A percentile compares a stretch with the other conserved stretches of the same genome.
phyloP scores from a whole-genome alignment of 1,139 yeast species.

The Candida albicans region DNA sequence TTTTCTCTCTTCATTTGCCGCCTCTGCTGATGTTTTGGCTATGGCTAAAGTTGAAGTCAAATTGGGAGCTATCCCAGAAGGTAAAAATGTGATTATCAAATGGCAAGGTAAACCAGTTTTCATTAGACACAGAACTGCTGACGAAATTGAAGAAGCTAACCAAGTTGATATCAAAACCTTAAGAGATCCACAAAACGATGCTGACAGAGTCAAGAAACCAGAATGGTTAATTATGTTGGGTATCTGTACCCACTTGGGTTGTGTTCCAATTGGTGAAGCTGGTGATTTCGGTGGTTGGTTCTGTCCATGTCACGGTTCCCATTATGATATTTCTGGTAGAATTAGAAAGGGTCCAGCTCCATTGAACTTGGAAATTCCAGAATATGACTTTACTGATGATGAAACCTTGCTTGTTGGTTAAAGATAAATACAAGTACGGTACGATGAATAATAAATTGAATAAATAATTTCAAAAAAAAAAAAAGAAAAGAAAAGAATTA shows the following conservation, averaged over 20 bases:
- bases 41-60: conserved; percentile 99
- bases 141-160: conserved; percentile 95
- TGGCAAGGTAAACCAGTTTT: conserved; percentile 99
- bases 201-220: conserved; percentile 94
- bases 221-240: conserved; percentile 99
- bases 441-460: not conserved
- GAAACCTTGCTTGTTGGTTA: conserved; percentile 77
- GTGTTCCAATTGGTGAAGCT: conserved; percentile 99
- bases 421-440: conserved; percentile 5
- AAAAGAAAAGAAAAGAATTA: not conserved
- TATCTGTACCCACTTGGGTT: conserved; percentile 99
- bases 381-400: conserved; percentile 77
- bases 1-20: conserved; percentile 90
- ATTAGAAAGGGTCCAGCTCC: conserved; percentile 99
- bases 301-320: conserved; percentile 99
- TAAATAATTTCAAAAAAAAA: conserved; percentile 2
- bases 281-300: conserved; percentile 99
- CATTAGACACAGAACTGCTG: conserved; percentile 96
- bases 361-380: conserved; percentile 94
- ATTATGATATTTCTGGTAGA: conserved; percentile 99
- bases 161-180: conserved; percentile 67
- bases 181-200: conserved; percentile 93
- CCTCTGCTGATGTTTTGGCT: conserved; percentile 98
- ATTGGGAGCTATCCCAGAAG: conserved; percentile 91
- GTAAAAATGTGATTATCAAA: conserved; percentile 96